Evolutionary conservation across 768 basidiomycete genomes (phyloP), one percentile per base, ranked within the genome.

Genomic region (Termitomyces sp.): DNA sequence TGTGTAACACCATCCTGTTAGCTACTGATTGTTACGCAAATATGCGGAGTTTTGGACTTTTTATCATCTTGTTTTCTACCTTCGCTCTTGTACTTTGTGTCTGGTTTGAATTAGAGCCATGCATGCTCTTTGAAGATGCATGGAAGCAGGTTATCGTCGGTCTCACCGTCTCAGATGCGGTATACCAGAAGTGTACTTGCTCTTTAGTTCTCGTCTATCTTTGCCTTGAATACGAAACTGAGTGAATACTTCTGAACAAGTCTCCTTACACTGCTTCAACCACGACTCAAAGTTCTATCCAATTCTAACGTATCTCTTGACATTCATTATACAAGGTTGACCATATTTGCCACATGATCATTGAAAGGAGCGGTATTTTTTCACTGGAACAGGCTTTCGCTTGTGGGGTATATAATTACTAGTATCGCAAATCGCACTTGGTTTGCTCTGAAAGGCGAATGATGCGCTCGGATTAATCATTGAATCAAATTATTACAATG

Each of bases 1-100:
- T 54, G 63, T 60, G 57, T 60, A 58, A 63, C 60, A 61, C 37
- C 54, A 60, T n/a, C 39, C 27, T 18, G 30, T 49, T 30, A 49
- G 46, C 31, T 33, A 55, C 31, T 47, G 54, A 55, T 50, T 58
- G 57, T 58, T 44, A 55, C 61, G 57, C 58, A 44, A 39, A 22
- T 36, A 34, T 20, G 45, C 54, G 57, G 57, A 61, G 57, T 50
- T 61, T 57, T 15, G 60, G 54, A 59, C 60, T 51, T 54, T 54
- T 39, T 53, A 51, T 63, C 56, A 60, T 59, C 55, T 56, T 58
- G 42, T 58, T 44, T 47, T 55, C 31, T 58, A 51, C 57, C n/a
- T 53, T 55, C 42, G 37, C 54, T 41, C 15, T 41, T 60, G 62
- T 63, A 64, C 30, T 53, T 44, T 59, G 51, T 56, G 39, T 58